Evolutionary conservation across 2,329 filamentous ascomycete species (phyloP).

Genomic region (Colletotrichum tabaci): DNA sequence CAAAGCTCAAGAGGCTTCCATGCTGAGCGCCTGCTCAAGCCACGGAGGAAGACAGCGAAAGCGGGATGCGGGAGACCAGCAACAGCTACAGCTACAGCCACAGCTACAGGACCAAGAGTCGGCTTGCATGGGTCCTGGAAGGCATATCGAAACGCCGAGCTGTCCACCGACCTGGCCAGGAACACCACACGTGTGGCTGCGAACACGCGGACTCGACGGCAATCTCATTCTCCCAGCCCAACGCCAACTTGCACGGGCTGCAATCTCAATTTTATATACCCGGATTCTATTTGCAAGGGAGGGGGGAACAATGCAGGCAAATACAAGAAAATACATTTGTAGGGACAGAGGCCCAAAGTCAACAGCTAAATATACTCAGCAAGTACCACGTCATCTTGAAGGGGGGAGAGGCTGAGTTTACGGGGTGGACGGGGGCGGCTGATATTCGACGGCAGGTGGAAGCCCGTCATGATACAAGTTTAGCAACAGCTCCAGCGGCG

Average conservation of each 20-base stretch:
- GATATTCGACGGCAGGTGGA: slow-evolving; percentile 4
- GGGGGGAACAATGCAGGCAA: slow-evolving; percentile 6
- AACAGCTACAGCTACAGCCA: neutral
- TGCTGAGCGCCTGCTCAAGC: slow-evolving; percentile 17
- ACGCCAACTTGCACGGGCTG: slow-evolving; percentile 8
- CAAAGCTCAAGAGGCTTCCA: slow-evolving; percentile 22
- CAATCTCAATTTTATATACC: slow-evolving; percentile 3
- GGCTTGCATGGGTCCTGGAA: neutral
- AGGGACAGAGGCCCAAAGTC: slow-evolving; percentile 9
- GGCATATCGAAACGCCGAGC: neutral
- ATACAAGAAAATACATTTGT: neutral
- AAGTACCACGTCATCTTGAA: neutral
- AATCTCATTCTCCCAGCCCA: slow-evolving; percentile 9
- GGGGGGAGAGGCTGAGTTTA: slow-evolving; percentile 34
- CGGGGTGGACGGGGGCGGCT: neutral
- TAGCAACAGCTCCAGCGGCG: slow-evolving; percentile 37
- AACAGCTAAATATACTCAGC: neutral
- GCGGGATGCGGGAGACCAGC: neutral
- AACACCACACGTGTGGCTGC: neutral
- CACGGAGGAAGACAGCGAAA: neutral
- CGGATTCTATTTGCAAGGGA: slow-evolving; percentile 10
- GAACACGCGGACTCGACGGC: slow-evolving; percentile 1
- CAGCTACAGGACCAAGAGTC: neutral
- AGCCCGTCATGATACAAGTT: slow-evolving; percentile 31
- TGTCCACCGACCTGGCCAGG: neutral